Evolutionary conservation across 805 yeast genomes (phyloP), one percentile per base, ranked within the genome.

Genomic region (Starmerella tilneyi): DNA sequence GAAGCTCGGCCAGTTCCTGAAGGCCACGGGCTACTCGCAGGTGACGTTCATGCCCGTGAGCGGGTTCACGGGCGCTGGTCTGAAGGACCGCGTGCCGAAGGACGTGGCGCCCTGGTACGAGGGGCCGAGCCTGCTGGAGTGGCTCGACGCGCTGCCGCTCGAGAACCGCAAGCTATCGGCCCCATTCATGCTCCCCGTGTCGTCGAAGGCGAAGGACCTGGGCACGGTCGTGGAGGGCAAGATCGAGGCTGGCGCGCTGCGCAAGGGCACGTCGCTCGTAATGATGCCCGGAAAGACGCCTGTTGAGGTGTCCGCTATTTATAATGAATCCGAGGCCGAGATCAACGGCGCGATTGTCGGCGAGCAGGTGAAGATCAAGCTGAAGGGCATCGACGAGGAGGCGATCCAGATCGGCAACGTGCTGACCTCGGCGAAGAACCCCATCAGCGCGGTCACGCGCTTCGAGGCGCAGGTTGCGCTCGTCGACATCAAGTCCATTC

Each of bases 191-290:
- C 72, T 92, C 58, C 99, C 99, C 48, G 75, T 92, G 56, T 76
- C 94, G 22, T 84, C 92, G 57, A 92, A 92, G 68, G 82, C 86
- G 83, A 88, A 84, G 66, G 98, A 92, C 64, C 71, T 92, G 71
- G 99, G 99, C 66, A 86, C 97, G 42, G 78, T 92, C 53, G 92
- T 92, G 44, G 99, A 92, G 69, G 99, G 99, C 67, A 92, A 92
- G 72, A 83, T 92, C 61, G 99, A 88, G 71, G 79, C 94, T 46
- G 99, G 99, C 41, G 86, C 82, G 59, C 73, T 89, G 55, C 84
- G 79, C 70, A 88, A 84, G 70, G 82, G 83, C 55, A 72, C 74
- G 44, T 70, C 68, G 45, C 73, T 94, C 53, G 63, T 89, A 54
- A 68, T 92, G 65, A 92, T 92, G 99, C 99, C 99, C 51, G 86